Conservation (phyloP, 345 rosid genomes). For the Ceriops decandra region DNA sequence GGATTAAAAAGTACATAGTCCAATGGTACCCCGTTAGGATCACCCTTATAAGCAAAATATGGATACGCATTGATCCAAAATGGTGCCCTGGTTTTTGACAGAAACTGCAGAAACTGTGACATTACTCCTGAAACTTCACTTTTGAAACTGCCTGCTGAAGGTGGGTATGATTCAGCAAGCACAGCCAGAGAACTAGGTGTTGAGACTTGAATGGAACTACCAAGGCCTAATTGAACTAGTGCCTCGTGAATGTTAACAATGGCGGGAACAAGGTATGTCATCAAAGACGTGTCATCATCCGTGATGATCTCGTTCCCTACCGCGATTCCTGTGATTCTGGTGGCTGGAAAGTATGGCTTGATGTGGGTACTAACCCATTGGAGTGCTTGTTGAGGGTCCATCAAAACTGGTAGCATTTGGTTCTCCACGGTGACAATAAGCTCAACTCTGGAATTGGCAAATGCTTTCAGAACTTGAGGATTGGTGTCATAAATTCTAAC, state of each 20-base stretch:
- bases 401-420: constrained; percentile 44
- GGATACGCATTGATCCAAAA: constrained; percentile 98
- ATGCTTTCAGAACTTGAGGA: constrained; percentile 67
- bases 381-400: constrained; percentile 20
- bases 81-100: constrained; percentile 51
- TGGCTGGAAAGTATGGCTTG: constrained; percentile 26
- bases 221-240: constrained; percentile 65
- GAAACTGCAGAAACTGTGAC: constrained; percentile 57
- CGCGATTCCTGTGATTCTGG: constrained; percentile 28
- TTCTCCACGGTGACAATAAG: constrained; percentile 79
- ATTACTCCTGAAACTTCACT: constrained; percentile 45
- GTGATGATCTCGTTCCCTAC: constrained; percentile 32
- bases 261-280: constrained; percentile 56
- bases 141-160: constrained; percentile 81
- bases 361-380: constrained; percentile 23
- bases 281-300: constrained; percentile 12
- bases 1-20: constrained; percentile 84
- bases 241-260: constrained; percentile 71
- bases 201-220: constrained; percentile 62
- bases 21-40: constrained; percentile 51
- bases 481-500: constrained; percentile 86
- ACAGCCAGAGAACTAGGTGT: constrained; percentile 72
- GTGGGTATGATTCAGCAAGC: constrained; percentile 74
- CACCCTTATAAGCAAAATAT: constrained; percentile 86
- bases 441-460: constrained; percentile 67